Evolutionary conservation across 106 monocot genomes (phyloP), one percentile per base, ranked within the genome.

Genomic region (Phalaenopsis aphrodite): DNA sequence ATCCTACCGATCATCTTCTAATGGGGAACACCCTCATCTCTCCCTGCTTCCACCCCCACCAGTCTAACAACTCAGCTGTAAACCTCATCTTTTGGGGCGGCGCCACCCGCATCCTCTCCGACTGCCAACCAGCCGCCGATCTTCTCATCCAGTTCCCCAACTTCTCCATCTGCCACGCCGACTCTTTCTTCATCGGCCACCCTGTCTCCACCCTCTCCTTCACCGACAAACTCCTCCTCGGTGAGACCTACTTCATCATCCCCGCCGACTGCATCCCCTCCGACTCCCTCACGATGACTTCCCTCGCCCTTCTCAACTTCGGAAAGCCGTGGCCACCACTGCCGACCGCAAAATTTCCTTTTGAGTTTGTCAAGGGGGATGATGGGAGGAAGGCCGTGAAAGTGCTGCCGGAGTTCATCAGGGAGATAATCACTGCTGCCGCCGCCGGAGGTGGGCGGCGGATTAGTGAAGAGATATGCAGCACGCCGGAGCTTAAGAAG

Each of bases 401-500:
- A 82, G 87, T 75, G 0, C 6, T 75, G n/a, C 74, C 74, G 74
- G 74, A 75, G 74, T 75, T 75, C 43, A 75, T 75, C 19, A 21
- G 5, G n/a, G 42, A 15, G 74, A 43, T 75, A 17, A 75, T 75
- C 16, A 75, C 36, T 19, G 52, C 14, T 12, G 52, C 2, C 14
- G 52, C 1, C 12, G 2, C 12, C 11, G 52, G 15, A 2, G 12
- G 52, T 2, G 52, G 12, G 52, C 2, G 12, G 3, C 2, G 0
- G 52, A 12, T 14, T 14, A 12, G 12, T 10, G 52, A 12, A 52
- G 74, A 45, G 74, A 45, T 74, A 43, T 94, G 94, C 79, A 94
- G 86, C 84, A 94, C 91, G 55, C 94, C 91, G 69, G 91, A 94
- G 89, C 75, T 94, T 42, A 83, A 65, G 88, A 94, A 88, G 82